Conservation (phyloP, 2,329 filamentous ascomycete species). For the Amphichorda felina region DNA sequence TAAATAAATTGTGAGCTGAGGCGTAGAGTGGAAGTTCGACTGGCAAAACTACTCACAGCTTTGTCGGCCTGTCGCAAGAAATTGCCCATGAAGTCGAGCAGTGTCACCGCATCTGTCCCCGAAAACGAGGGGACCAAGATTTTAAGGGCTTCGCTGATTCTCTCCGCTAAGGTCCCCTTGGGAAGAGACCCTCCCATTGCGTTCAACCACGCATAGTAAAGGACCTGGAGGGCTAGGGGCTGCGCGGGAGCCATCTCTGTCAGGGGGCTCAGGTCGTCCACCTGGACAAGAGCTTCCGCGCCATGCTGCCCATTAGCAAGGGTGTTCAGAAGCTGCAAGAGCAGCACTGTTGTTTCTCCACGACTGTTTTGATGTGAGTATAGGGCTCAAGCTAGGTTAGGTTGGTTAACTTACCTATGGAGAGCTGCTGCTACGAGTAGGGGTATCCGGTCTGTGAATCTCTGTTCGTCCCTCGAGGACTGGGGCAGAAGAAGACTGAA, state of each 20-base stretch:
- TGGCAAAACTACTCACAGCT: conserved; percentile 32
- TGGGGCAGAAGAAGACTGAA: conserved; percentile 47
- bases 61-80: conserved; percentile 37
- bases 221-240: conserved; percentile 39
- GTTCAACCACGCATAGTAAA: conserved; percentile 46
- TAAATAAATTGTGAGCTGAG: conserved; percentile 11
- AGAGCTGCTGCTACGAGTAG: conserved; percentile 39
- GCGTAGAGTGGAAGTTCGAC: too few species aligned
- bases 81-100: conserved; percentile 43
- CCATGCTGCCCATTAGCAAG: conserved; percentile 41
- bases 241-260: conserved; percentile 44
- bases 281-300: conserved; percentile 30
- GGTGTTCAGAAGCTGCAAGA: conserved; percentile 44
- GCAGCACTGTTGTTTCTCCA: conserved; percentile 35
- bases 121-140: conserved; percentile 40
- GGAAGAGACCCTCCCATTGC: conserved; percentile 21
- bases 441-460: conserved; percentile 40
- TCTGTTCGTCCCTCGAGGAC: conserved; percentile 26
- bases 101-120: conserved; percentile 46
- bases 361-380: conserved; percentile 24
- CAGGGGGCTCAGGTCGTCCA: conserved; percentile 41
- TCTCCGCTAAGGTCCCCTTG: conserved; percentile 16
- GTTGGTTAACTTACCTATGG: conserved; percentile 30
- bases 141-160: conserved; percentile 35
- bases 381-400: not conserved